Conservation (phyloP, 768 basidiomycete species). For the Russula sp. region DNA sequence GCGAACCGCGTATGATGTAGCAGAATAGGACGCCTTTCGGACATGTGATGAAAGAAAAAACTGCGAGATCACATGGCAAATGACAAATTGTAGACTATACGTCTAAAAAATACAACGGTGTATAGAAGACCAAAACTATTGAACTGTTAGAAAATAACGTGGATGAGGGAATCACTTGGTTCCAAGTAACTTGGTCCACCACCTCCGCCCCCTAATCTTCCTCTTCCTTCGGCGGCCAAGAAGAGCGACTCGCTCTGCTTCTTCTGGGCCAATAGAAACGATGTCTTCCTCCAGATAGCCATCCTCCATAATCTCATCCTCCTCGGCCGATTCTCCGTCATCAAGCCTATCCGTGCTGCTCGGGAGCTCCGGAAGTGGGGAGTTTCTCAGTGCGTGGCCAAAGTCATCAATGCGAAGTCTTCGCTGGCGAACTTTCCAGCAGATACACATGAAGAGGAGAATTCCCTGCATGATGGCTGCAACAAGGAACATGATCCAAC, state of each 20-base stretch:
- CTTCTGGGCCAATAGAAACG: slow-evolving; percentile 14
- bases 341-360: slow-evolving; percentile 15
- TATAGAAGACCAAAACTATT: background rate
- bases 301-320: slow-evolving; percentile 28
- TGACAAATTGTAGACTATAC: background rate
- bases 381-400: slow-evolving; percentile 51
- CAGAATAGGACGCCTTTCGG: slow-evolving; percentile 31
- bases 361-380: slow-evolving; percentile 26
- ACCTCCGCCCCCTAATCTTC: slow-evolving; percentile 12
- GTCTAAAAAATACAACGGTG: background rate
- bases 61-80: background rate
- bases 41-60: background rate
- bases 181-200: slow-evolving; percentile 19
- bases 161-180: background rate
- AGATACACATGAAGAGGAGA: slow-evolving; percentile 80
- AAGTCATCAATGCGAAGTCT: slow-evolving; percentile 85
- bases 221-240: slow-evolving; percentile 13
- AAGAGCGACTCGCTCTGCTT: slow-evolving; percentile 18
- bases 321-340: slow-evolving; percentile 27
- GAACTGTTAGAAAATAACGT: background rate
- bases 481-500: slow-evolving; percentile 78
- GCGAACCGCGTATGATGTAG: slow-evolving; percentile 59
- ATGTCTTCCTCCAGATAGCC: slow-evolving; percentile 30
- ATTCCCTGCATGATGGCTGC: slow-evolving; percentile 81
- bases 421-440: slow-evolving; percentile 79